phyloP scores from a whole-genome alignment of 208 protist species.

The Trypanosoma conorhini region DNA sequence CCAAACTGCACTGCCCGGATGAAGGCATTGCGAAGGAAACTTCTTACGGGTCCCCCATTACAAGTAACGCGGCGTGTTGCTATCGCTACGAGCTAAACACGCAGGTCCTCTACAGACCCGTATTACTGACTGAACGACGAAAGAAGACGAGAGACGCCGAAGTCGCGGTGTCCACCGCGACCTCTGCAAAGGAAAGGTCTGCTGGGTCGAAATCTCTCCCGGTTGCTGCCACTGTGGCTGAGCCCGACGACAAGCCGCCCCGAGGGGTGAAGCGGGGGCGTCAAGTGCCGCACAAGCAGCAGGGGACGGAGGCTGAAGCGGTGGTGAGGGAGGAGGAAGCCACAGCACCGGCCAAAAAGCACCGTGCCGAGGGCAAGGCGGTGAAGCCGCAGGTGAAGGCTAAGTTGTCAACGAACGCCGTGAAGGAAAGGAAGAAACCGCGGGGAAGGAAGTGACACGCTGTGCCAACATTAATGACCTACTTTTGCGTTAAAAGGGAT shows the following conservation, averaged over 20 bases:
- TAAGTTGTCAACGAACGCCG: not conserved
- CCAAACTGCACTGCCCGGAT: conserved; percentile 72
- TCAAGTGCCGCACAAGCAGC: not conserved
- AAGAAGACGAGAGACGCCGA: not conserved
- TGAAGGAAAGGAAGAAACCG: not conserved
- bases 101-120: conserved; percentile 51
- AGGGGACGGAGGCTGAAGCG: not conserved
- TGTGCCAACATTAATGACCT: not conserved
- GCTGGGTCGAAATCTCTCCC: not conserved
- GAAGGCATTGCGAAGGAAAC: conserved; percentile 44
- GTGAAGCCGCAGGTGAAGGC: not conserved
- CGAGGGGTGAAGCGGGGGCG: not conserved
- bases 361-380: not conserved
- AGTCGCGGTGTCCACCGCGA: not conserved
- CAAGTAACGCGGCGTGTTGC: conserved; percentile 58
- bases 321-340: not conserved
- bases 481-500: too few species aligned
- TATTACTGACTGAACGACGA: conserved; percentile 31
- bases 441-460: conserved; percentile 14
- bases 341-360: not conserved
- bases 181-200: too few species aligned
- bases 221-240: not conserved
- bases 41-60: conserved; percentile 45
- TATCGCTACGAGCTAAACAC: conserved; percentile 75
- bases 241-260: not conserved